Base-by-base conservation (phyloP, 78 protist species). In the Chrysochromulina parva region DNA sequence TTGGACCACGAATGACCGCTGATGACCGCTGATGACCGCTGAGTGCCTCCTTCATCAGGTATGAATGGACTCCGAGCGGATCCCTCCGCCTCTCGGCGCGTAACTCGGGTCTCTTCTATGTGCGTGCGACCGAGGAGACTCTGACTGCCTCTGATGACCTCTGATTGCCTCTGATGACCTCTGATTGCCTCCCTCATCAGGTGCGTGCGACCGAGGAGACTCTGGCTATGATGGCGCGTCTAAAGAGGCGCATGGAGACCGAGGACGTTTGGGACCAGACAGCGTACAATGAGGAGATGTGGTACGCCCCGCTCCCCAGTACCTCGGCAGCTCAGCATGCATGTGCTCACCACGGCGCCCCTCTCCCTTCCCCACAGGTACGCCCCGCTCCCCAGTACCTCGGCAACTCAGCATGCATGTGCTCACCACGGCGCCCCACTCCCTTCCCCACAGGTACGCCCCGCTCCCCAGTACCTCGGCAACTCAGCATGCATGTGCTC, bases 321-420 rank as follows among this genome's bases (percentile, higher is more conserved):
- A 38, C 38, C 38, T 38, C 38, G 38, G 38, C 38, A 38, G 0
- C 38, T 38, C 38, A 38, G 38, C 38, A 38, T 9, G 24, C 62
- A 38, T 38, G 38, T 38, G 38, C 38, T 38, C 38, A 0, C 38
- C 38, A 38, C 38, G 38, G 38, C 38, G 24, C 98, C 98, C 93
- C 98, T 99, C 1, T 95, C 98, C 2, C 99, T 99, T 7, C 98
- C 98, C 62, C 94, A 99, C 26, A 54, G 98, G 22, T 94, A 94
- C 65, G 89, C 97, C 10, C 93, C 59, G 65, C 65, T 20, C n/a
- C n/a, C n/a, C n/a, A n/a, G n/a, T n/a, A n/a, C n/a, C n/a, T n/a
- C n/a, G n/a, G n/a, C n/a, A n/a, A n/a, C n/a, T n/a, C n/a, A n/a
- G n/a, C n/a, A n/a, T 6, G 22, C 62, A n/a, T n/a, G n/a, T n/a